phyloP scores from a whole-genome alignment of 371 early-diverging fungal genomes.

The Mucor velutinosus region DNA sequence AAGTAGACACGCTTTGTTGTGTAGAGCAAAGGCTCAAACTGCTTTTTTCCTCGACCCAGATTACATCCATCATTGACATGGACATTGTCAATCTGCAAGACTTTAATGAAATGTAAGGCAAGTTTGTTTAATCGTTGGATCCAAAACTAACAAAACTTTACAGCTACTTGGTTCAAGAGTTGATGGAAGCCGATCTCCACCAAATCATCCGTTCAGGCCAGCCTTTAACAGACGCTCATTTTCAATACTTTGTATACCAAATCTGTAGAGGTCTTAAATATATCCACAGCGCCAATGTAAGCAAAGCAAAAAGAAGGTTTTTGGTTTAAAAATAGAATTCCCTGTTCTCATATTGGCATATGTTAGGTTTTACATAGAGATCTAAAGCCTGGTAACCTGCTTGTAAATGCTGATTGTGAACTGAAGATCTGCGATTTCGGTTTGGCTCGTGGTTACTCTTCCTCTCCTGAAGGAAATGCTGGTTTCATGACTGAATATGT shows the following conservation, averaged over 20 bases:
- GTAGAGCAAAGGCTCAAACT: background rate
- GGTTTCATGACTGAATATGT: constrained; percentile 98
- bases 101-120: constrained; percentile 85
- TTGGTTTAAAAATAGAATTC: background rate
- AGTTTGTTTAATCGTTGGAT: background rate
- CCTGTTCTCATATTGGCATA: background rate
- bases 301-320: background rate
- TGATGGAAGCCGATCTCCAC: constrained; percentile 99
- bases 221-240: constrained; percentile 95
- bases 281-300: constrained; percentile 98
- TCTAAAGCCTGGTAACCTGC: constrained; percentile 94
- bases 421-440: constrained; percentile 97
- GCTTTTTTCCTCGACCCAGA: constrained; percentile 42
- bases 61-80: constrained; percentile 77
- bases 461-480: constrained; percentile 77
- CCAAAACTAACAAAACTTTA: background rate
- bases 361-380: constrained; percentile 85
- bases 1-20: constrained; percentile 15
- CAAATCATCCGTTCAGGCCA: constrained; percentile 97
- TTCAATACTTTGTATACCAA: constrained; percentile 98
- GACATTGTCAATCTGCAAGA: constrained; percentile 55
- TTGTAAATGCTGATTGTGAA: constrained; percentile 98
- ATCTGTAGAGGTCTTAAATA: constrained; percentile 96
- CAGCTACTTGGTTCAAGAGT: constrained; percentile 84
- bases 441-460: constrained; percentile 91